Evolutionary conservation across 2,329 filamentous ascomycete genomes (phyloP), one percentile per base, ranked within the genome.

Genomic region (Talaromyces atroroseus): DNA sequence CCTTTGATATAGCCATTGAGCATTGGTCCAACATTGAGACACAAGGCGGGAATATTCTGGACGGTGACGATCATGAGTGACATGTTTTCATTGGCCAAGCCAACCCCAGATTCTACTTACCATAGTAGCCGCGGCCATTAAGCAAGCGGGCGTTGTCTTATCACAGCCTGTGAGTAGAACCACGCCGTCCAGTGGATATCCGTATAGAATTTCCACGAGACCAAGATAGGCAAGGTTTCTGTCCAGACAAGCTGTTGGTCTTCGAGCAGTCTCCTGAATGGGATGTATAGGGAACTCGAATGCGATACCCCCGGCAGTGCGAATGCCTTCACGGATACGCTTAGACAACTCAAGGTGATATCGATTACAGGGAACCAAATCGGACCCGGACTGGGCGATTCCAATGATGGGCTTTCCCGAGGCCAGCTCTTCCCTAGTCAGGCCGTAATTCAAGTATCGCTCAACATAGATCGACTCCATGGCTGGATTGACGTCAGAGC

Each of bases 231-330:
- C 71, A 52, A 80, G 64, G 59, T 80, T 80, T 8, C 78, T 70
- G 64, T 80, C 78, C 46, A 80, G 67, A 14, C 75, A 75, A 0
- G 78, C 77, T 5, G 78, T 79, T 18, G 78, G 78, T 24, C 78
- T 67, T 26, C 77, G 67, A 5, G 68, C 68, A 21, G 69, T 78
- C 65, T 80, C 78, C 60, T 80, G 78, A 42, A 80, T 80, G 3
- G 78, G 78, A 64, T 80, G 78, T 20, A 72, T 78, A 3, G 78
- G 78, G 58, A 80, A 80, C 61, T 80, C 78, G 59, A 80, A 75
- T 2, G 77, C 74, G 60, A 80, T 77, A 29, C 73, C 78, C 2
- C 78, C 78, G 1, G 77, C 76, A 0, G 73, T 69, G 11, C 76
- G 71, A 61, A 80, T 80, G 0, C 78, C 78, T 58, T 80, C 78